Evolutionary conservation across 2,329 filamentous ascomycete genomes (phyloP).

Genomic region (Ceratocystiopsis minuta): DNA sequence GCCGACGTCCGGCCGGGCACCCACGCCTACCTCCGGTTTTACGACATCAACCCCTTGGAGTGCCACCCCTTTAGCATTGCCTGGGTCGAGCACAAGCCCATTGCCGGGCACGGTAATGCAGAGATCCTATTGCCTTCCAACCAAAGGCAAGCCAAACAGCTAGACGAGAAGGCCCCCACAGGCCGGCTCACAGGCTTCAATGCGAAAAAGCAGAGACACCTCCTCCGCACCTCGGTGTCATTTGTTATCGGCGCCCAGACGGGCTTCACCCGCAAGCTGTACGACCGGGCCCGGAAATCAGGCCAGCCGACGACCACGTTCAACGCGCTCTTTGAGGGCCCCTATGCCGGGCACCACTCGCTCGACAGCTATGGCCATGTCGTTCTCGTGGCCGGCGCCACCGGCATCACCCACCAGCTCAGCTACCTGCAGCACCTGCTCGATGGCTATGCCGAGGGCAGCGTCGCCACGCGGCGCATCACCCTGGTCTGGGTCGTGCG

Average conservation of each 20-base stretch:
- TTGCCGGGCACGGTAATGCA: constrained; percentile 10
- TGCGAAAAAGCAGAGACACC: constrained; percentile 15
- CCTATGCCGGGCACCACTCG: constrained; percentile 68
- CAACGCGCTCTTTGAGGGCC: constrained; percentile 68
- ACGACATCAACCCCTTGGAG: constrained; percentile 47
- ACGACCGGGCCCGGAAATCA: constrained; percentile 42
- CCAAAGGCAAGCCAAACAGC: constrained; percentile 9
- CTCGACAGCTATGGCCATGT: constrained; percentile 85
- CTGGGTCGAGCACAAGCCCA: constrained; percentile 44
- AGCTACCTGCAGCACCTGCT: constrained; percentile 70
- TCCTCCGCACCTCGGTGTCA: constrained; percentile 42
- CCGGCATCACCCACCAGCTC: constrained; percentile 89
- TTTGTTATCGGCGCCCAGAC: constrained; percentile 78
- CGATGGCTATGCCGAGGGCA: constrained; percentile 48
- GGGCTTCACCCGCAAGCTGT: constrained; percentile 73
- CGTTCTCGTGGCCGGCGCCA: constrained; percentile 78
- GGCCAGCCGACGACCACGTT: constrained; percentile 39
- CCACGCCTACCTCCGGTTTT: constrained; percentile 58
- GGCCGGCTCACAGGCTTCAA: constrained; percentile 4
- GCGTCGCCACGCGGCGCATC: constrained; percentile 62
- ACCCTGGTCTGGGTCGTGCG: constrained; percentile 88
- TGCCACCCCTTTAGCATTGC: constrained; percentile 65
- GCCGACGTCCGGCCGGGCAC: constrained; percentile 50
- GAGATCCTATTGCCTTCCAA: constrained; percentile 17
- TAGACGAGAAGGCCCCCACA: constrained; percentile 3